These are phyloP conservation scores for Knoxia roxburghii DNA, from an alignment of 257 asterid genomes.

Conservation along the genomic window DNA sequence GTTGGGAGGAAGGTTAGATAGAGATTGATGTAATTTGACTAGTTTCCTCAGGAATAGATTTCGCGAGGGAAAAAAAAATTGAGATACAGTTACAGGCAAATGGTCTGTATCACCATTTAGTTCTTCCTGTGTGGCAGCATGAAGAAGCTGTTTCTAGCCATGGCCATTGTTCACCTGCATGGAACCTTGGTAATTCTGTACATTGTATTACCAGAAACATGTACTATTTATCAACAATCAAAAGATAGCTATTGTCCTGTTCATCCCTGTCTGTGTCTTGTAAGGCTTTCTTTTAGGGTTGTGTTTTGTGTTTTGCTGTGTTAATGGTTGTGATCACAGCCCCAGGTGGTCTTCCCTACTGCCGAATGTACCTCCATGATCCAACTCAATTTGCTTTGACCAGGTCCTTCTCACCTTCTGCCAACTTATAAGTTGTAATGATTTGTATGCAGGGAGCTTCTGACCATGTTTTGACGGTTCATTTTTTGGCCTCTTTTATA, in stretches of 20 bases:
- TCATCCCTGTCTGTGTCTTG: not conserved
- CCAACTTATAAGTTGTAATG: too few species aligned
- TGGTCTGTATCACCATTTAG: not conserved
- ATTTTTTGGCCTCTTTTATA: too few species aligned
- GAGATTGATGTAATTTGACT: not conserved
- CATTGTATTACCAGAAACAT: conserved; percentile 2
- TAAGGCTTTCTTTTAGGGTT: not conserved
- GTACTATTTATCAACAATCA: not conserved
- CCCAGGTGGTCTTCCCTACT: too few species aligned
- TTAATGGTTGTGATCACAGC: not conserved
- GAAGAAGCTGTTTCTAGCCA: conserved; percentile 6
- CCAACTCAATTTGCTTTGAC: too few species aligned
- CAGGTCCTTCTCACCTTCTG: too few species aligned
- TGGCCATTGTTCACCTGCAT: conserved; percentile 9
- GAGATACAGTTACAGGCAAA: not conserved
- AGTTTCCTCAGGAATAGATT: not conserved
- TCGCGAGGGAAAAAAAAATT: not conserved
- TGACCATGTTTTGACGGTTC: too few species aligned
- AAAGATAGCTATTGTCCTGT: not conserved
- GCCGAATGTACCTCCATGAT: too few species aligned
- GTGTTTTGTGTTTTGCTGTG: not conserved
- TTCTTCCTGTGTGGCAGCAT: conserved; percentile 2
- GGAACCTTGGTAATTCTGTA: conserved; percentile 23
- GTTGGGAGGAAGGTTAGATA: not conserved
- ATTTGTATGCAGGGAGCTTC: too few species aligned